Conservation (phyloP, 2,329 filamentous ascomycete species). For the Diplodia mutila region DNA sequence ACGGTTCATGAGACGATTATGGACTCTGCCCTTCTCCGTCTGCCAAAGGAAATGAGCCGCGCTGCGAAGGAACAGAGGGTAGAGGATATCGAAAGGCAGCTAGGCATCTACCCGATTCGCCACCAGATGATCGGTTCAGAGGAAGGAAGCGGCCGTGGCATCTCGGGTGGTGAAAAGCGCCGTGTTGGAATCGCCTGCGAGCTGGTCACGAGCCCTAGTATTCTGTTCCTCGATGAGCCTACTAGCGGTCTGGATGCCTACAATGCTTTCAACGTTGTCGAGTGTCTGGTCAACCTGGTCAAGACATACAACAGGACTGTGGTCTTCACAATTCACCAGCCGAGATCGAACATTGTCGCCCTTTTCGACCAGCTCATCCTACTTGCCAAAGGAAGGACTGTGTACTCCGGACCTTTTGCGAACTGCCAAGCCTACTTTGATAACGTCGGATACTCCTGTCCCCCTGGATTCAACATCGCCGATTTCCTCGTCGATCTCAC, state of each 20-base stretch:
- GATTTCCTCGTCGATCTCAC: slow-evolving; percentile 97
- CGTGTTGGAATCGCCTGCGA: slow-evolving; percentile 97
- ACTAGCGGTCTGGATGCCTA: slow-evolving; percentile 95
- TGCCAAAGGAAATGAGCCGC: slow-evolving; percentile 90
- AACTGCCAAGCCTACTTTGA: slow-evolving; percentile 94
- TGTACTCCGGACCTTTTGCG: slow-evolving; percentile 89
- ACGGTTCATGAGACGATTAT: slow-evolving; percentile 98
- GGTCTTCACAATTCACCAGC: slow-evolving; percentile 97
- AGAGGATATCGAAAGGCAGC: slow-evolving; percentile 90
- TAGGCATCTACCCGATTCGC: slow-evolving; percentile 91
- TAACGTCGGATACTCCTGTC: slow-evolving; percentile 86
- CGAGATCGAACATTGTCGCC: slow-evolving; percentile 95
- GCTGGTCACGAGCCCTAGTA: slow-evolving; percentile 94
- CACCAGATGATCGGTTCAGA: slow-evolving; percentile 96
- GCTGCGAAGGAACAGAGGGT: slow-evolving; percentile 89
- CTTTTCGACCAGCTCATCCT: slow-evolving; percentile 94
- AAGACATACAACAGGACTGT: slow-evolving; percentile 97
- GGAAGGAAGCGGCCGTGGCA: slow-evolving; percentile 89
- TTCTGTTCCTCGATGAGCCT: slow-evolving; percentile 94
- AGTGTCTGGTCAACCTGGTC: slow-evolving; percentile 90
- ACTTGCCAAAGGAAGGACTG: slow-evolving; percentile 82
- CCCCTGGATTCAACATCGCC: slow-evolving; percentile 96
- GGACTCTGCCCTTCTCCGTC: slow-evolving; percentile 85
- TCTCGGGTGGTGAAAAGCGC: slow-evolving; percentile 95
- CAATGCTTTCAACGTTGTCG: slow-evolving; percentile 97